These are phyloP conservation scores for Blastocystis sp. DNA, from an alignment of 352 stramenopile genomes.

Conservation along the genomic window DNA sequence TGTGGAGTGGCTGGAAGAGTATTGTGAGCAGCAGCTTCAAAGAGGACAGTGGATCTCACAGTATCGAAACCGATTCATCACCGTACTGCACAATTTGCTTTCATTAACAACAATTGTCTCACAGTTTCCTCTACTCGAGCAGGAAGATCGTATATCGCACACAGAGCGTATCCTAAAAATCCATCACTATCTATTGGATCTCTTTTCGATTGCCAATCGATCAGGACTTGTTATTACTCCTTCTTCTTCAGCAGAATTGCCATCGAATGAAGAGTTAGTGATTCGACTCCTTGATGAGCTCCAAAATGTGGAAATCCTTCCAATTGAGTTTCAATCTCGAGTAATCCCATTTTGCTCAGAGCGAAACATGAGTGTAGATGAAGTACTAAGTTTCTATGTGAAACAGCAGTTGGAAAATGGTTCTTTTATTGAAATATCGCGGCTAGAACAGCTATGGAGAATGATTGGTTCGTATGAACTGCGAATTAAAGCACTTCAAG, in stretches of 20 bases:
- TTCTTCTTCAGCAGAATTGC: not conserved
- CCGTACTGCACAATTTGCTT: not conserved
- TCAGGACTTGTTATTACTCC: not conserved
- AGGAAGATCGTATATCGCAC: not conserved
- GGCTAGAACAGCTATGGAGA: not conserved
- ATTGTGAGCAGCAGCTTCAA: not conserved
- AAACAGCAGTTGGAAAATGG: not conserved
- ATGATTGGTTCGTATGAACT: not conserved
- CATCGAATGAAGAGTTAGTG: slow-evolving; percentile 18
- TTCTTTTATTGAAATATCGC: not conserved
- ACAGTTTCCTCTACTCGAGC: not conserved
- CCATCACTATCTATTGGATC: not conserved
- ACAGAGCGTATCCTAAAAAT: not conserved
- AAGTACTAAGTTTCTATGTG: slow-evolving; percentile 13
- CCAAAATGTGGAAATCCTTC: not conserved
- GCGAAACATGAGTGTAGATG: slow-evolving; percentile 12
- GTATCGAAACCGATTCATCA: not conserved
- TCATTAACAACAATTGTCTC: not conserved
- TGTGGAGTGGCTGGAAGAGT: not conserved
- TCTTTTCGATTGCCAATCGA: not conserved
- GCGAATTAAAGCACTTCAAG: not conserved
- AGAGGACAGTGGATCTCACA: not conserved
- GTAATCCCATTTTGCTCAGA: not conserved
- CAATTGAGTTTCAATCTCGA: not conserved
- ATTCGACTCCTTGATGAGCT: not conserved